Conservation (phyloP, 2,329 filamentous ascomycete species). For the Parascedosporium putredinis region DNA sequence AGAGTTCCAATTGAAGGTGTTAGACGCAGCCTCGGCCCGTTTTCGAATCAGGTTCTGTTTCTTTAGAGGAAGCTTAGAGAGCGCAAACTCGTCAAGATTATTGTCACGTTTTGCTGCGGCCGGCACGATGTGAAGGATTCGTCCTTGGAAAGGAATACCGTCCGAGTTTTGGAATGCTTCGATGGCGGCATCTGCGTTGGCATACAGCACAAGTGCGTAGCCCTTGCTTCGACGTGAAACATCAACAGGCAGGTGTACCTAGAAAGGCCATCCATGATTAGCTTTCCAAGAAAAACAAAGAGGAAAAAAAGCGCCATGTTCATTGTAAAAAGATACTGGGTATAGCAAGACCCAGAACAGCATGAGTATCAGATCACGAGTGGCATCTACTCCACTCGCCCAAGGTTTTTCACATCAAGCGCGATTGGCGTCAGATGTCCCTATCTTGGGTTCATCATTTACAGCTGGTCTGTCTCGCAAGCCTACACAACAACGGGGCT, state of each 20-base stretch:
- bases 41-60: slow-evolving; percentile 86
- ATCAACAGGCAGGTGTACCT: slow-evolving; percentile 82
- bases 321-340: too few species aligned
- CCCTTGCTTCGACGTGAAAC: slow-evolving; percentile 70
- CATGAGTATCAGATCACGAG: slow-evolving; percentile 56
- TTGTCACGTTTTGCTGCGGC: slow-evolving; percentile 72
- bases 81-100: slow-evolving; percentile 74
- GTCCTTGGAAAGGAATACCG: slow-evolving; percentile 81
- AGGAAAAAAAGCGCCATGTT: slow-evolving; percentile 13
- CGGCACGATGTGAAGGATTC: slow-evolving; percentile 81
- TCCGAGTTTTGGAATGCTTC: slow-evolving; percentile 72
- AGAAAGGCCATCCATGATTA: slow-evolving; percentile 14
- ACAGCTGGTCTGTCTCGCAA: too few species aligned
- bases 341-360: slow-evolving; percentile 21
- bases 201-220: slow-evolving; percentile 78
- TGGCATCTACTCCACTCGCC: slow-evolving; percentile 68
- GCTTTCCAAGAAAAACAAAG: slow-evolving; percentile 27
- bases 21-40: slow-evolving; percentile 67
- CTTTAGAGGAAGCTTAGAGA: slow-evolving; percentile 87
- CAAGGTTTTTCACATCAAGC: slow-evolving; percentile 77
- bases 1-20: slow-evolving; percentile 95
- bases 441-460: slow-evolving; percentile 98
- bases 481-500: slow-evolving; percentile 12
- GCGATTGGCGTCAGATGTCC: slow-evolving; percentile 94
- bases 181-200: slow-evolving; percentile 60